phyloP scores from a whole-genome alignment of 1,284 basidiomycete species.

The Termitomyces sp. region DNA sequence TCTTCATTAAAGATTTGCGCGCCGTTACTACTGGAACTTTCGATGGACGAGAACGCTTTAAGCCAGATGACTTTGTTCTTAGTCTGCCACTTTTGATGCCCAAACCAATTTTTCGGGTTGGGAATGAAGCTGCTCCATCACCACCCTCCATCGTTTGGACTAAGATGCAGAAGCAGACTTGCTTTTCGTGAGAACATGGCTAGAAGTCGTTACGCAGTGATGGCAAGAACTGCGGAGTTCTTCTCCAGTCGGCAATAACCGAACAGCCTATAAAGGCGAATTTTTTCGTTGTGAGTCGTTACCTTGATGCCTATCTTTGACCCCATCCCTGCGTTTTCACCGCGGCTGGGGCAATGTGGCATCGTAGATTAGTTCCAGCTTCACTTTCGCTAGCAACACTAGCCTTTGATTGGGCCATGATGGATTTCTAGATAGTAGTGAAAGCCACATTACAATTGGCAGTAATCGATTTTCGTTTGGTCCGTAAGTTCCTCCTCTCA shows the following conservation, averaged over 20 bases:
- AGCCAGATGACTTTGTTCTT: neutral
- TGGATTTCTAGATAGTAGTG: constrained; percentile 28
- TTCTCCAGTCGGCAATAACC: constrained; percentile 6
- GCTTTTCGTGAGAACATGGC: neutral
- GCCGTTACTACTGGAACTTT: constrained; percentile 8
- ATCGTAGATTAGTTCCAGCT: constrained; percentile 21
- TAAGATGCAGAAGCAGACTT: neutral
- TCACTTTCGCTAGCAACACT: constrained; percentile 28
- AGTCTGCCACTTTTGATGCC: constrained; percentile 1
- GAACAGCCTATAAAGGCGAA: neutral
- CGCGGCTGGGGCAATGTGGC: constrained; percentile 13
- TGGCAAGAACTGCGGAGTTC: neutral
- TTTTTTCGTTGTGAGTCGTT: neutral
- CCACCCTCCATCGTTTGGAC: constrained; percentile 2
- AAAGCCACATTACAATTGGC: constrained; percentile 19
- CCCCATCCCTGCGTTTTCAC: constrained; percentile 16
- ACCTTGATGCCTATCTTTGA: constrained; percentile 17
- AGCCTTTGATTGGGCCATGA: constrained; percentile 24
- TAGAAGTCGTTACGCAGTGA: neutral
- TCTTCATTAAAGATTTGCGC: constrained; percentile 11
- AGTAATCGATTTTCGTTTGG: too few relatives aligned
- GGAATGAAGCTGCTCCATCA: neutral
- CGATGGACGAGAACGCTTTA: constrained; percentile 7
- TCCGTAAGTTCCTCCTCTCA: too few relatives aligned
- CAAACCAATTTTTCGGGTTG: neutral